Percentiles rank a stretch among this genome's conserved stretches.
Evolutionary conservation across 1,139 yeast species (phyloP).

Genomic region (Yarrowia galli): DNA sequence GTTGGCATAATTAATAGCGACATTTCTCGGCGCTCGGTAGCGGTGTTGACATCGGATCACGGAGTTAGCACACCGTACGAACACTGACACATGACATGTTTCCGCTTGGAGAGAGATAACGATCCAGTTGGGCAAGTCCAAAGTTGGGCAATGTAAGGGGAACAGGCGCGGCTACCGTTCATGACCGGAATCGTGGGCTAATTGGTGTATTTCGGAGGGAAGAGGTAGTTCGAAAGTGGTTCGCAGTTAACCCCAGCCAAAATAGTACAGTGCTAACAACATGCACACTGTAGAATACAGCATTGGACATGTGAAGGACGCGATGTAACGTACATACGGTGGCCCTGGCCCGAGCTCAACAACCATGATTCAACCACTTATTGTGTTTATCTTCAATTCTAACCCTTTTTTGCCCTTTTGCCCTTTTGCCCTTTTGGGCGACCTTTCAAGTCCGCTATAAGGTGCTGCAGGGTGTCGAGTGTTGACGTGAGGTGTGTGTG

Average conservation of each 20-base stretch:
- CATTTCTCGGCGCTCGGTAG: conserved; percentile 5
- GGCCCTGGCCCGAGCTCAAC: too few species aligned
- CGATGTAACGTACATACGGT: too few species aligned
- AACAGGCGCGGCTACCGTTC: neutral
- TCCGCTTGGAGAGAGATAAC: conserved; percentile 1
- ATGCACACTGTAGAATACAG: too few species aligned
- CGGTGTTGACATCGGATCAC: neutral
- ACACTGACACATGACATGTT: neutral
- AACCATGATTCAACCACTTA: neutral
- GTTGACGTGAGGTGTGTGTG: neutral
- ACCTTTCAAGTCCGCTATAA: neutral
- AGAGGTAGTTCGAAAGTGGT: too few species aligned
- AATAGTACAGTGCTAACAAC: too few species aligned
- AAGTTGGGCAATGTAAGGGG: conserved; percentile 4
- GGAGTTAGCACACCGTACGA: neutral
- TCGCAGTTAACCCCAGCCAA: too few species aligned
- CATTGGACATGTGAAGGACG: too few species aligned
- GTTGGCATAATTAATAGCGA: conserved; percentile 15
- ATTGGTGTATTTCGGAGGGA: too few species aligned
- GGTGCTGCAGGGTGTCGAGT: neutral
- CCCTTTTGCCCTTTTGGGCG: neutral
- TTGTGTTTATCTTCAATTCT: neutral
- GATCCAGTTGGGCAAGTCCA: neutral
- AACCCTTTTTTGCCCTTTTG: neutral
- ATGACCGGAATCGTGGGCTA: neutral